Evolutionary conservation across 345 rosid genomes (phyloP).

Genomic region (Arabidopsis arenosa): DNA sequence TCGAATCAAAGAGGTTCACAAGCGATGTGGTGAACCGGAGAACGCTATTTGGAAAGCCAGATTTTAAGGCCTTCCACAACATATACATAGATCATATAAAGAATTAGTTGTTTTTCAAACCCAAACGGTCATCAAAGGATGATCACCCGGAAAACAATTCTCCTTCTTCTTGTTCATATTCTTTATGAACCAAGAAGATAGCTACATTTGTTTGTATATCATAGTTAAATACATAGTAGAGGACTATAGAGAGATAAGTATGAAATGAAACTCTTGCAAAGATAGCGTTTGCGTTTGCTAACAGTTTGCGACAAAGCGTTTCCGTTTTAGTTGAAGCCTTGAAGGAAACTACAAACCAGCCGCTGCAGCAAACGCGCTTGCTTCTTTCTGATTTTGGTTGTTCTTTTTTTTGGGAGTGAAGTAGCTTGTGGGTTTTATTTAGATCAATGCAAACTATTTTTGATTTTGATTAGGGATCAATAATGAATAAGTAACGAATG

Average conservation of each 20-base stretch:
- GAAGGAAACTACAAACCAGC: constrained; percentile 24
- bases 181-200: constrained; percentile 22
- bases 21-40: constrained; percentile 72
- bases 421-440: not conserved
- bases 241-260: constrained; percentile 24
- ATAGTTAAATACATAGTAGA: constrained; percentile 42
- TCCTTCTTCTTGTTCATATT: constrained; percentile 20
- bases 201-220: constrained; percentile 35
- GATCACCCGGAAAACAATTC: constrained; percentile 26
- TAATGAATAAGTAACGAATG: not conserved
- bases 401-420: constrained; percentile 8
- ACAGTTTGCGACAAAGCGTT: constrained; percentile 29
- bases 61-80: constrained; percentile 55
- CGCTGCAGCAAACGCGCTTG: constrained; percentile 21
- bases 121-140: constrained; percentile 34
- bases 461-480: not conserved
- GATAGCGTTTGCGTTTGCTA: constrained; percentile 31
- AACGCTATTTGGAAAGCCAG: constrained; percentile 84
- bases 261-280: constrained; percentile 26
- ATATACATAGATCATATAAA: constrained; percentile 30
- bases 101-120: not conserved
- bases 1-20: constrained; percentile 74
- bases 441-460: not conserved
- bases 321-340: constrained; percentile 34
- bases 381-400: not conserved